A percentile compares a stretch with the other conserved stretches of the same genome.
phyloP scores from a whole-genome alignment of 2,329 filamentous ascomycete species.

The Chrysosporium queenslandicum region DNA sequence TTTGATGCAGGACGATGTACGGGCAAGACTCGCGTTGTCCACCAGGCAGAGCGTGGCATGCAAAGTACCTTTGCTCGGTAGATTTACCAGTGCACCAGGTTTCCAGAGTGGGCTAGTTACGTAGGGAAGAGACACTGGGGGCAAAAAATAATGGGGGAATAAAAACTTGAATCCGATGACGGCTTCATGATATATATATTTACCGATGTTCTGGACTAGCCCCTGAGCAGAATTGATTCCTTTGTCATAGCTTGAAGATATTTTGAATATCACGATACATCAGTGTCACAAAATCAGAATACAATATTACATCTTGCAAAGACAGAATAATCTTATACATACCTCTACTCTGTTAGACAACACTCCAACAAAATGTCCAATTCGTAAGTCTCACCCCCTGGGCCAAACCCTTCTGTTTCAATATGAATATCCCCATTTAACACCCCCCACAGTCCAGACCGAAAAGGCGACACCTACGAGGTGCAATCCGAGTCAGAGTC shows the following conservation, averaged over 20 bases:
- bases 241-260: neutral
- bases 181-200: neutral
- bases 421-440: neutral
- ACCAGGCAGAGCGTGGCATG: neutral
- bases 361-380: neutral
- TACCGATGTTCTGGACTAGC: neutral
- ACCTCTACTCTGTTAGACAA: neutral
- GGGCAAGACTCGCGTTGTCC: neutral
- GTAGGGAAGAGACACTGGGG: neutral
- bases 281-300: no score
- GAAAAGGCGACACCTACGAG: slow-evolving; percentile 6
- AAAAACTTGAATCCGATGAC: no score
- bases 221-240: neutral
- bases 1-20: neutral
- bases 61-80: neutral
- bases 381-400: neutral
- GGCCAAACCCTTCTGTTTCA: neutral
- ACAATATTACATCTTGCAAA: no score
- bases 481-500: slow-evolving; percentile 8
- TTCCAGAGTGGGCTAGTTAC: neutral
- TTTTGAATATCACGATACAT: neutral
- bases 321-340: neutral
- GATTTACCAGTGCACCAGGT: neutral
- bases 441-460: neutral
- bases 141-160: neutral